Percentiles rank a stretch among this genome's conserved stretches.
Conservation (phyloP, 257 asterid genomes). For the Haberlea rhodopensis region DNA sequence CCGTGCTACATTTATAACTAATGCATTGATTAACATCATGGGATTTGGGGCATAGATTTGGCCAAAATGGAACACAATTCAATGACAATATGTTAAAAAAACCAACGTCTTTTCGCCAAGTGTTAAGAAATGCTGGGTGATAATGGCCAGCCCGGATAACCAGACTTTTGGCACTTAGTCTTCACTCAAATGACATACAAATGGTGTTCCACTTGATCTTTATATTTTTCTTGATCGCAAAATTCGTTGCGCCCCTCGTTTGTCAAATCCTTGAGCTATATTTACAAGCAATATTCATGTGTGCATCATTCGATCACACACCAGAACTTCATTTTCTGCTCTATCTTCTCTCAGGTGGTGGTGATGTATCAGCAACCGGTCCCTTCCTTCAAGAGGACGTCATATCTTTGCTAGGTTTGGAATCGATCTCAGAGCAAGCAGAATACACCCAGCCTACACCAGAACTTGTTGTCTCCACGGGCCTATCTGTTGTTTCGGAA, state of each 20-base stretch:
- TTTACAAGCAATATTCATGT: background rate
- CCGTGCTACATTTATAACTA: background rate
- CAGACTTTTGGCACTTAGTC: too few species aligned
- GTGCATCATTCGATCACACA: background rate
- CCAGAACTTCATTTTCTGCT: background rate
- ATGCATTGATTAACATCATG: background rate
- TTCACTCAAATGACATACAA: too few species aligned
- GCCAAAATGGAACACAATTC: background rate
- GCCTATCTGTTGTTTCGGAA: too few species aligned
- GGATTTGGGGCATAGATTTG: background rate
- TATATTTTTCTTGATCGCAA: too few species aligned
- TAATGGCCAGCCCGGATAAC: too few species aligned
- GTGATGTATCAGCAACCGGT: slow-evolving; percentile 41
- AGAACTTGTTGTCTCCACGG: slow-evolving; percentile 27
- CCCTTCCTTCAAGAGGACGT: slow-evolving; percentile 80
- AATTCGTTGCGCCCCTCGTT: too few species aligned
- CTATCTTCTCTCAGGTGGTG: slow-evolving; percentile 44
- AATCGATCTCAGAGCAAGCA: slow-evolving; percentile 37
- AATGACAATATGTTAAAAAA: too few species aligned
- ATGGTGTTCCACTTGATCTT: too few species aligned
- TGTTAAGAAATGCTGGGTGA: too few species aligned
- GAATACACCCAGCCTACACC: slow-evolving; percentile 38
- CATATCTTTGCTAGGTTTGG: slow-evolving; percentile 72
- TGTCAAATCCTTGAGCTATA: background rate
- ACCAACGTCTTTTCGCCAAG: too few species aligned